Conservation (phyloP, 345 rosid species). For the Aegle marmelos region DNA sequence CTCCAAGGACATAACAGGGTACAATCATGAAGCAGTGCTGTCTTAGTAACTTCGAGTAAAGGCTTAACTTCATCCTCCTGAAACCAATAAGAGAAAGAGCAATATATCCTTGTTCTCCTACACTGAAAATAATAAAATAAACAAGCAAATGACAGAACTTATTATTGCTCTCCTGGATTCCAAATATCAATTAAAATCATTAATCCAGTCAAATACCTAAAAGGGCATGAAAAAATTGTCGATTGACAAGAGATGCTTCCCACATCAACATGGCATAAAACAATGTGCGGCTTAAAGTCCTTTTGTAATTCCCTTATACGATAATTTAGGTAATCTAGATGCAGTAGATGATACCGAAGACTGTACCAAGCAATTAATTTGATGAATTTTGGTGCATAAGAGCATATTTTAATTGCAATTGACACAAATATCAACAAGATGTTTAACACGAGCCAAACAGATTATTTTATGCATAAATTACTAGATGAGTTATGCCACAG, state of each 20-base stretch:
- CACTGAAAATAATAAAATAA: not conserved
- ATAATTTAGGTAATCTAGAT: constrained; percentile 84
- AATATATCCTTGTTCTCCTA: not conserved
- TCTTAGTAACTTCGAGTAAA: constrained; percentile 74
- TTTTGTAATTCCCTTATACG: constrained; percentile 87
- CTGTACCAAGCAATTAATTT: constrained; percentile 38
- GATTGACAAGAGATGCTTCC: constrained; percentile 35
- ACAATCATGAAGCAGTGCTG: constrained; percentile 83
- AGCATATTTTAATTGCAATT: not conserved
- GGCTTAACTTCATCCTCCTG: constrained; percentile 85
- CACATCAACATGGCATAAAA: constrained; percentile 91
- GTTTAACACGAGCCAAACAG: not conserved
- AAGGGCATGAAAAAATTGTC: not conserved
- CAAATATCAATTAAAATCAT: not conserved
- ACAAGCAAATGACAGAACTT: not conserved
- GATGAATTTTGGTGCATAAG: not conserved
- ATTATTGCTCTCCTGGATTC: not conserved
- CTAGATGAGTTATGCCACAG: not conserved
- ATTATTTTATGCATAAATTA: not conserved
- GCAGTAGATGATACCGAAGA: constrained; percentile 86
- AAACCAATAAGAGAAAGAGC: constrained; percentile 18
- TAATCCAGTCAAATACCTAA: not conserved
- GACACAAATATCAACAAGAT: not conserved
- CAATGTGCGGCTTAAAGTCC: constrained; percentile 77
- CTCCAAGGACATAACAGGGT: constrained; percentile 88